Conservation (phyloP, 2,329 filamentous ascomycete species). For the Colletotrichum eleusines region DNA sequence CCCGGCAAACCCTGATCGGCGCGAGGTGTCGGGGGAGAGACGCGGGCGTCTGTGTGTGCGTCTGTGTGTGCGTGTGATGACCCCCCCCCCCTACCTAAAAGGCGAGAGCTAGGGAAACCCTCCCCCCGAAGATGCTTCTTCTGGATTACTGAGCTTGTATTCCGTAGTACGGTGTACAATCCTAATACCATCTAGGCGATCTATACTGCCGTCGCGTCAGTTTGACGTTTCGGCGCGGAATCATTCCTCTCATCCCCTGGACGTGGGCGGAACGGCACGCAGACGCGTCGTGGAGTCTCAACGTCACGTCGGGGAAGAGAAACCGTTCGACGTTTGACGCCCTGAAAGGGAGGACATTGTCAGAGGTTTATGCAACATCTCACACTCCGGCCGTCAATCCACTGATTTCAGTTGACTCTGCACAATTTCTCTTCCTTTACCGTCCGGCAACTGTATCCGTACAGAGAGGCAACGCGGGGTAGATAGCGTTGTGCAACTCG, state of each 20-base stretch:
- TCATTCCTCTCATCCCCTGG: background rate
- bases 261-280: background rate
- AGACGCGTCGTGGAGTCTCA: background rate
- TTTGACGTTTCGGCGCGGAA: background rate
- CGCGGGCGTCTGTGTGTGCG: conserved; percentile 8
- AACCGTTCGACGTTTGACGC: background rate
- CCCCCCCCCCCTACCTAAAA: background rate
- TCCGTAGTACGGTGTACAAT: no score
- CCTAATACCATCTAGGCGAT: no score
- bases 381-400: background rate
- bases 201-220: background rate
- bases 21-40: background rate
- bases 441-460: no score
- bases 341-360: no score
- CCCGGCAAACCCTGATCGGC: conserved; percentile 23
- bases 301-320: background rate
- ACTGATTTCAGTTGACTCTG: background rate
- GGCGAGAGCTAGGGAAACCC: background rate
- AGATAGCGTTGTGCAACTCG: background rate
- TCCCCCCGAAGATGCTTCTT: background rate
- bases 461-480: background rate
- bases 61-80: conserved; percentile 6
- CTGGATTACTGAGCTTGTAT: background rate
- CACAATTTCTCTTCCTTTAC: background rate
- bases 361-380: background rate